These are phyloP conservation scores for Gaeumannomyces sp. DNA, from an alignment of 2,329 filamentous ascomycete genomes.

Conservation along the genomic window DNA sequence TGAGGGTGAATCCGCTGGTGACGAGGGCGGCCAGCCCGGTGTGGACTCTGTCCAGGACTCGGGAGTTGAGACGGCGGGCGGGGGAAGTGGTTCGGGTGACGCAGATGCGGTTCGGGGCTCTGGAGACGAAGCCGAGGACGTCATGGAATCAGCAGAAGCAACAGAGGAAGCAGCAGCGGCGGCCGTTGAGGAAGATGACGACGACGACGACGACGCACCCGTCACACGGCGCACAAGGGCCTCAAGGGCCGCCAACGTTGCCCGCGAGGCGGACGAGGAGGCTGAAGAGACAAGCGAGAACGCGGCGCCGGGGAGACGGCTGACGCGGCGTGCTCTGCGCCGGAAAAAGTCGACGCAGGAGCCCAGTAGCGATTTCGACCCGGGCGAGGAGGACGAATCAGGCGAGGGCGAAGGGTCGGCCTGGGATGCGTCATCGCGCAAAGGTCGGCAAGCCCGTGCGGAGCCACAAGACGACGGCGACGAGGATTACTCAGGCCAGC, in stretches of 20 bases:
- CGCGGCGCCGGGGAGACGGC: constrained; percentile 32
- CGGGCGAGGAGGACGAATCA: constrained; percentile 44
- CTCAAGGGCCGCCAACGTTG: neutral
- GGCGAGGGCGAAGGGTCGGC: constrained; percentile 45
- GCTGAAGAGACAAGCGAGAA: constrained; percentile 20
- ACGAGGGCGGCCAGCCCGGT: constrained; percentile 10
- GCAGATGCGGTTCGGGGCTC: constrained; percentile 10
- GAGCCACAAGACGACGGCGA: constrained; percentile 34
- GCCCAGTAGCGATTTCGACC: constrained; percentile 56
- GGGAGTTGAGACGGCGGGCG: neutral
- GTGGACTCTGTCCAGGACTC: neutral
- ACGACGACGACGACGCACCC: constrained; percentile 33
- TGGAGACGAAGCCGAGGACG: constrained; percentile 21
- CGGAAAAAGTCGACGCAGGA: constrained; percentile 43
- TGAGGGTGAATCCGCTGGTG: constrained; percentile 13
- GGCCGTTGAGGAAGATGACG: constrained; percentile 16
- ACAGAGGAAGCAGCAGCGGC: neutral
- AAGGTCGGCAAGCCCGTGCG: constrained; percentile 23
- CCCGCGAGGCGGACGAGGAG: constrained; percentile 27
- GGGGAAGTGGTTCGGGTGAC: neutral
- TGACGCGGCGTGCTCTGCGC: constrained; percentile 41
- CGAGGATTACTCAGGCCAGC: constrained; percentile 42
- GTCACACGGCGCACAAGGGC: constrained; percentile 36
- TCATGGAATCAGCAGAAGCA: constrained; percentile 12
- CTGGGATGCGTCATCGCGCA: constrained; percentile 21